Evolutionary conservation across 1,139 yeast species (phyloP), one percentile per base, ranked within the genome.

Genomic region (Hyphopichia khmerensis): DNA sequence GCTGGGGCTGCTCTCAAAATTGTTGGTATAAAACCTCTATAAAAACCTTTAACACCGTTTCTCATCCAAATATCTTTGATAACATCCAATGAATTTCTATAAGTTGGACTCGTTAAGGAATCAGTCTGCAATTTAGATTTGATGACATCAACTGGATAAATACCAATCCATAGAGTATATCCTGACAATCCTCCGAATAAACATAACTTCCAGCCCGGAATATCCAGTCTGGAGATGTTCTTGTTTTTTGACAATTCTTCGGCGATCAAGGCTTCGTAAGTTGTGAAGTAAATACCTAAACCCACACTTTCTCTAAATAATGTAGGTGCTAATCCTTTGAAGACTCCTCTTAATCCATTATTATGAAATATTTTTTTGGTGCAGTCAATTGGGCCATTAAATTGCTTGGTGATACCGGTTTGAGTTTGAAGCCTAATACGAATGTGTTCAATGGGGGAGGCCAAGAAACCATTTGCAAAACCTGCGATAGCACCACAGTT

Each of bases 1-100:
- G 95, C 98, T 3, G 98, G 98, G 2, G 96, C 96, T 41, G 98
- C 97, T 65, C 98, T 84, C 53, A 91, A 71, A 49, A 91, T 81
- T 1, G 98, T 90, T 39, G 98, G 96, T 18, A 83, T 65, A 59
- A 90, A 89, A 1, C 98, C 98, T 64, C 85, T 82, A 65, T 87
- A 84, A 58, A 91, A 87, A 0, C 96, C 96, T 52, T 72, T 72
- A 41, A 82, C 50, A 29, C 97, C 97, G 41, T 73, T 71, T 8
- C 72, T 72, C 38, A 60, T 62, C 60, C 68, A 75, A 17, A 88
- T 74, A 48, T 75, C 73, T 46, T 60, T 73, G 18, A 79, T 65
- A 24, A 88, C 95, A 45, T 75, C 77, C 14, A 74, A 33, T n/a
- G 83, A 68, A 40, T 70, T 72, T 42, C 61, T 73, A 59, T 75